phyloP scores from a whole-genome alignment of 2,329 filamentous ascomycete genomes.

The Magnaporthales sp. region DNA sequence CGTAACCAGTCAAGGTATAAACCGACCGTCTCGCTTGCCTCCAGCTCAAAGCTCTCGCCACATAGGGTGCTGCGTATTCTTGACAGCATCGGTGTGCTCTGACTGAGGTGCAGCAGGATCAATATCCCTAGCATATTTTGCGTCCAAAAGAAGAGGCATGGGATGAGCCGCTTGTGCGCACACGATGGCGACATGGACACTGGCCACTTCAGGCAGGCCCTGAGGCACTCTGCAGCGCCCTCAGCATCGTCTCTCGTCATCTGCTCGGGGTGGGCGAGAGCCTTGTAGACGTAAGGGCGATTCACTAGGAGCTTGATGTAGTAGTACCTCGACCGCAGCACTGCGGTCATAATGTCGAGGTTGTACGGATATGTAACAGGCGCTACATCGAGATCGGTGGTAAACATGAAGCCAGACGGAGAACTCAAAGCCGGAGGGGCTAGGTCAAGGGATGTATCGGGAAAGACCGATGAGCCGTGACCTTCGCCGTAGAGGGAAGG shows the following conservation, averaged over 20 bases:
- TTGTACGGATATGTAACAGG: conserved; percentile 39
- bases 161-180: conserved; percentile 48
- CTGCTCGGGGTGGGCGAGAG: conserved; percentile 44
- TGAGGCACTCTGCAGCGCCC: conserved; percentile 47
- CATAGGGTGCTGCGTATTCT: conserved; percentile 40
- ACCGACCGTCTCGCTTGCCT: conserved; percentile 37
- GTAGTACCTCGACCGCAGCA: conserved; percentile 50
- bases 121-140: conserved; percentile 53
- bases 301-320: conserved; percentile 50
- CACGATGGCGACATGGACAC: conserved; percentile 47
- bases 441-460: background rate
- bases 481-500: conserved; percentile 5
- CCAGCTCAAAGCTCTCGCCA: conserved; percentile 38
- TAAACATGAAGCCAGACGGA: conserved; percentile 30
- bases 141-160: conserved; percentile 52
- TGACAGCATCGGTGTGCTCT: conserved; percentile 38
- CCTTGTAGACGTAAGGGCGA: conserved; percentile 51
- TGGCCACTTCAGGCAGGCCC: conserved; percentile 51
- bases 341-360: conserved; percentile 46
- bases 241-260: conserved; percentile 44
- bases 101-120: conserved; percentile 45
- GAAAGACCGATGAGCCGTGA: background rate
- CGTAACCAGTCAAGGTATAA: conserved; percentile 51
- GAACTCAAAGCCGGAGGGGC: conserved; percentile 7
- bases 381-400: conserved; percentile 32